phyloP scores from a whole-genome alignment of 495 filamentous ascomycete genomes.

The Hypoxylon trugodes region DNA sequence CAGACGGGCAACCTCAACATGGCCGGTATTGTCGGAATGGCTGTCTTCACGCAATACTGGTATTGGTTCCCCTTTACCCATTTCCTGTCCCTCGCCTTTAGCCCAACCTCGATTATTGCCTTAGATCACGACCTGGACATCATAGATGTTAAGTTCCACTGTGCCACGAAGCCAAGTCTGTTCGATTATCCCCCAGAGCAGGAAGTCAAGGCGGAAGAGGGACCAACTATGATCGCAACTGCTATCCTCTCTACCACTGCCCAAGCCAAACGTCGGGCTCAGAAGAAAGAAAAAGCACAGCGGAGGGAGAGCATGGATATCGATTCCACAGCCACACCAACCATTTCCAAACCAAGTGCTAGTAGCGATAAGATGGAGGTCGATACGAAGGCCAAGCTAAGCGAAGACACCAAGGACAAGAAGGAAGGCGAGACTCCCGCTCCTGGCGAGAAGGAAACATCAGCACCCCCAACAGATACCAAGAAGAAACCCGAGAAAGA shows the following conservation, averaged over 20 bases:
- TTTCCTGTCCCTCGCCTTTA: conserved; percentile 93
- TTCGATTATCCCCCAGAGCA: conserved; percentile 98
- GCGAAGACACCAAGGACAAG: conserved; percentile 68
- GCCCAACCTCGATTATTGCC: conserved; percentile 92
- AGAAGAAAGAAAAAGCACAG: conserved; percentile 74
- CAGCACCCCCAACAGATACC: conserved; percentile 55
- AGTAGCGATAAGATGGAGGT: conserved; percentile 90
- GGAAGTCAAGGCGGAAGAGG: conserved; percentile 92
- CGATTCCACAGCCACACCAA: conserved; percentile 82
- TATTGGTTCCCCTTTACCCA: conserved; percentile 99
- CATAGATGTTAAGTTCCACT: conserved; percentile 95
- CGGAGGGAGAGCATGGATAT: conserved; percentile 89
- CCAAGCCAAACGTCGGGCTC: conserved; percentile 92
- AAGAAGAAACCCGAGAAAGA: conserved; percentile 95
- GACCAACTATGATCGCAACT: conserved; percentile 92
- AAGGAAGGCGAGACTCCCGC: conserved; percentile 58
- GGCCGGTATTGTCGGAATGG: conserved; percentile 96
- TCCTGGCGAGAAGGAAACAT: conserved; percentile 65
- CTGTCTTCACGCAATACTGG: conserved; percentile 99
- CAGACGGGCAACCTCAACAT: conserved; percentile 98
- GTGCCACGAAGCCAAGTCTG: conserved; percentile 89
- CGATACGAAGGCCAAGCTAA: conserved; percentile 71
- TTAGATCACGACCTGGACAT: conserved; percentile 93
- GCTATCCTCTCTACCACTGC: conserved; percentile 96
- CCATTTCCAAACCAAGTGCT: conserved; percentile 60